Percentiles rank a stretch among this genome's conserved stretches.
Conservation (phyloP, 2,329 filamentous ascomycete genomes). For the Drechslerella stenobrocha region DNA sequence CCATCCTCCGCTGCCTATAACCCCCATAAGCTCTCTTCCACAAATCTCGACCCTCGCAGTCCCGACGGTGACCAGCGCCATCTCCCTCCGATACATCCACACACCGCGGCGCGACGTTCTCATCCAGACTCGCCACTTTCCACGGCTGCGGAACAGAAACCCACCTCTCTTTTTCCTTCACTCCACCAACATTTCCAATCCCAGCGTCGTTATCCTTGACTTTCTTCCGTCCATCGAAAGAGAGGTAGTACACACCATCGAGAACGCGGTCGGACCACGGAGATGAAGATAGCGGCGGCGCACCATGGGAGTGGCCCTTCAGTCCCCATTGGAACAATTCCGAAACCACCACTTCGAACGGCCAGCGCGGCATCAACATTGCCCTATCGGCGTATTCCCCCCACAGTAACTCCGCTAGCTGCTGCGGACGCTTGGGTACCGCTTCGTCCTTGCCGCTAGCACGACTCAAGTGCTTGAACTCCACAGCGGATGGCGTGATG, state of each 20-base stretch:
- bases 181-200: too few species aligned
- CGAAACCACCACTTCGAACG: slow-evolving; percentile 45
- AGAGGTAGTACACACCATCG: slow-evolving; percentile 24
- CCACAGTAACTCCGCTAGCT: slow-evolving; percentile 23
- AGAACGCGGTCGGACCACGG: slow-evolving; percentile 4
- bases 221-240: slow-evolving; percentile 23
- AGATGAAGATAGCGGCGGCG: not conserved
- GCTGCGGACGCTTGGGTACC: not conserved
- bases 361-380: slow-evolving; percentile 49
- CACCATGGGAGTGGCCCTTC: not conserved
- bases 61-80: slow-evolving; percentile 9
- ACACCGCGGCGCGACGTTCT: slow-evolving; percentile 44
- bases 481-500: slow-evolving; percentile 40
- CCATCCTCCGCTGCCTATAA: slow-evolving; percentile 60
- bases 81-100: slow-evolving; percentile 1
- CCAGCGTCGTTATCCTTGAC: not conserved
- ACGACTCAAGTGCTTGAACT: slow-evolving; percentile 29
- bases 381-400: slow-evolving; percentile 31
- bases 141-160: slow-evolving; percentile 35
- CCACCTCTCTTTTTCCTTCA: not conserved
- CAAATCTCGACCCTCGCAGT: slow-evolving; percentile 51
- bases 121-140: slow-evolving; percentile 45
- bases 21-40: slow-evolving; percentile 61
- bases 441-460: too few species aligned
- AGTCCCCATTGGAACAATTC: slow-evolving; percentile 39